Evolutionary conservation across 345 rosid genomes (phyloP).

Genomic region (Hibiscus mutabilis): DNA sequence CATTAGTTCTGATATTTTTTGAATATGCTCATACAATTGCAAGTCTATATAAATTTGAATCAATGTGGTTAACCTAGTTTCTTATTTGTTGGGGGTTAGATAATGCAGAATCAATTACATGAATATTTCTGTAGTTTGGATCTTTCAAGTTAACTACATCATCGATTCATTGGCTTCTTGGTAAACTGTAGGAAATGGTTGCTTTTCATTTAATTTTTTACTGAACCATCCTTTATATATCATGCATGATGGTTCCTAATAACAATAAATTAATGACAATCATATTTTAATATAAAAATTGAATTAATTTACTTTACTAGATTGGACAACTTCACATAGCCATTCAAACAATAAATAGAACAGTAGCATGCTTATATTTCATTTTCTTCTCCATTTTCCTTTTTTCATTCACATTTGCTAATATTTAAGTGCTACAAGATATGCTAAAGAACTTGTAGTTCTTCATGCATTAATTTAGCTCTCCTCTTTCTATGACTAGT

Average conservation of each 20-base stretch:
- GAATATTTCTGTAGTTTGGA: neutral
- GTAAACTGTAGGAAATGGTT: neutral
- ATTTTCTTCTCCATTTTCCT: neutral
- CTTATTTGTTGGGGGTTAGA: neutral
- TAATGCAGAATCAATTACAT: neutral
- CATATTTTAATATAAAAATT: neutral
- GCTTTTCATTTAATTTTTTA: neutral
- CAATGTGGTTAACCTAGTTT: neutral
- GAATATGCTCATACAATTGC: too few species aligned
- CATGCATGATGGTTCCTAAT: neutral
- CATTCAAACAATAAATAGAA: neutral
- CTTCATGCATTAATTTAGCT: constrained; percentile 5
- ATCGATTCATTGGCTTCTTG: neutral
- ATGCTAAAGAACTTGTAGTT: neutral
- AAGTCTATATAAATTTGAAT: neutral
- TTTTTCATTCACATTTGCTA: neutral
- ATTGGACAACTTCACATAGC: neutral
- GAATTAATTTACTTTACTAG: neutral
- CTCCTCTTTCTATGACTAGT: neutral
- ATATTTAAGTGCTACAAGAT: neutral
- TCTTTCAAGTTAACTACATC: neutral
- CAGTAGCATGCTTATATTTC: neutral
- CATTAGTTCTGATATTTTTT: too few species aligned
- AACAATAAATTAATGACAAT: neutral
- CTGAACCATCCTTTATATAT: neutral